Evolutionary conservation across 352 stramenopile species (phyloP), one percentile per base, ranked within the genome.

Genomic region (Globisporangium acanthophoron): DNA sequence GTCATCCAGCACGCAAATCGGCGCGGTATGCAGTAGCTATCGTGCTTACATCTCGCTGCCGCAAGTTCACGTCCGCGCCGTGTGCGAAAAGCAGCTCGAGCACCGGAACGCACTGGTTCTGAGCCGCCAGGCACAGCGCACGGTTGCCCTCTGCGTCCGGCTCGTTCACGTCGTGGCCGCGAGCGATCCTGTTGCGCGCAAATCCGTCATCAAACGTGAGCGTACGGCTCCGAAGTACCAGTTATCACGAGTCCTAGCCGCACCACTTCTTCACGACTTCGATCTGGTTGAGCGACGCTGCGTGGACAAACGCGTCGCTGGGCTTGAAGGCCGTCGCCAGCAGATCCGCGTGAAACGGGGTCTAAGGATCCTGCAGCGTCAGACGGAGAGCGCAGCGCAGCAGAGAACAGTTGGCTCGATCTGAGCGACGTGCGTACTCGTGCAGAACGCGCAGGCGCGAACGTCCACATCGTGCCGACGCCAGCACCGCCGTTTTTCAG

Each of bases 231-330:
- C 31, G 33, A 29, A 15, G 16, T 9, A 2, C 29, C 31, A 39
- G 0, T 15, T 20, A 20, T 3, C 12, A 16, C 11, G 1, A 33
- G 5, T 12, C 8, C 21, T 39, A 41, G 18, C 15, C 7, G 33
- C 40, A 81, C 75, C 78, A 88, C 46, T 71, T 73, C 21, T 64
- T 67, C 21, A 88, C 71, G 50, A 87, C 79, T 55, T 81, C 61
- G 37, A 84, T 59, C 67, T 87, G 79, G 56, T 87, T 87, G 18
- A 86, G 68, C 5, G 79, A 86, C 24, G 79, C 76, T 5, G 79
- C 79, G 46, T 89, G 75, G 41, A 87, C 79, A 47, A 88, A 86
- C 20, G 79, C 79, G 51, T 87, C 79, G 15, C 53, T 59, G 6
- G 70, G 70, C 37, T 81, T 57, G 49, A 71, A 81, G 1, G 70